phyloP scores from a whole-genome alignment of 164 flowering plant genomes.

The Amborella trichopoda region DNA sequence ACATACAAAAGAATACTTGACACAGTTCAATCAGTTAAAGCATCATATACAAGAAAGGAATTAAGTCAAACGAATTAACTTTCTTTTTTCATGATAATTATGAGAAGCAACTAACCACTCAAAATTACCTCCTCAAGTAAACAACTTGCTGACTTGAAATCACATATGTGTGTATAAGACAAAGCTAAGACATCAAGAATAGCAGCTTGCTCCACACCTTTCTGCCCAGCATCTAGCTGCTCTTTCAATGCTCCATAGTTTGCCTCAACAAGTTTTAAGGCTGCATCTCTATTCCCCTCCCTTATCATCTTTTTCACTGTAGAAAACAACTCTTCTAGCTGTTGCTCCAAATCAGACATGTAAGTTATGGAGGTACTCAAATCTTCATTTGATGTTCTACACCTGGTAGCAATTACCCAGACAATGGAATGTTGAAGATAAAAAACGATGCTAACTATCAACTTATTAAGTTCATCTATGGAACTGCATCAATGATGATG shows the following conservation, averaged over 20 bases:
- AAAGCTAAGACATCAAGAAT: conserved; percentile 64
- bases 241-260: conserved; percentile 70
- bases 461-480: too few relatives aligned
- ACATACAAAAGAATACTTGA: too few relatives aligned
- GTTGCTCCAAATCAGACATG: conserved; percentile 37
- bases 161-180: conserved; percentile 61
- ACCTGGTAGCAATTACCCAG: too few relatives aligned
- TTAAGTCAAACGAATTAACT: too few relatives aligned
- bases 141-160: conserved; percentile 29
- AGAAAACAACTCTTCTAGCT: conserved; percentile 56
- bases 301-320: conserved; percentile 59
- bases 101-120: too few relatives aligned
- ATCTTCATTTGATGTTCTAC: conserved; percentile 18
- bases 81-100: too few relatives aligned
- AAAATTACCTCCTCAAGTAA: conserved; percentile 42
- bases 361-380: conserved; percentile 18
- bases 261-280: conserved; percentile 59
- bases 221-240: conserved; percentile 47
- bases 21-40: too few relatives aligned
- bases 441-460: too few relatives aligned
- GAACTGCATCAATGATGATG: too few relatives aligned
- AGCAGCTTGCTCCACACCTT: conserved; percentile 80
- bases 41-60: too few relatives aligned
- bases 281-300: conserved; percentile 47
- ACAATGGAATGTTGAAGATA: too few relatives aligned